These are phyloP conservation scores for Bidens hawaiensis DNA, from an alignment of 140 eudicot genomes.

Conservation along the genomic window DNA sequence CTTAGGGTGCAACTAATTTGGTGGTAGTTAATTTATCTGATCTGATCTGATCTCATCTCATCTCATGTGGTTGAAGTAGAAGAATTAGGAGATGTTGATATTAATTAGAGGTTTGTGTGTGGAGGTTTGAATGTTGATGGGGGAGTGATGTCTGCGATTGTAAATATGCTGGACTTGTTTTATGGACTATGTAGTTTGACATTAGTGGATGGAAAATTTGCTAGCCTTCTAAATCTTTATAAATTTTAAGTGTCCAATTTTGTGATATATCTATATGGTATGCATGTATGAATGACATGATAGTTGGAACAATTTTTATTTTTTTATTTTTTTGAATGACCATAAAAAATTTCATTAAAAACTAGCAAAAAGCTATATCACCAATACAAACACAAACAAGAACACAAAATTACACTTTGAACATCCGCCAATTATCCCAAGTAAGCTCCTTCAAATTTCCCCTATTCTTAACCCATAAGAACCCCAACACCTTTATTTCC, in stretches of 20 bases:
- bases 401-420: too few species aligned
- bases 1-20: conserved; percentile 17
- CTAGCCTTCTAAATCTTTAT: not conserved
- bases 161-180: conserved; percentile 30
- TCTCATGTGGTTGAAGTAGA: conserved; percentile 20
- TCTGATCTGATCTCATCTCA: conserved; percentile 9
- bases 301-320: too few species aligned
- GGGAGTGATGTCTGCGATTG: conserved; percentile 23
- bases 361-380: too few species aligned
- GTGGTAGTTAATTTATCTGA: conserved; percentile 20
- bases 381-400: too few species aligned
- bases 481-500: too few species aligned
- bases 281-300: too few species aligned
- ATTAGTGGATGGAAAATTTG: conserved; percentile 10
- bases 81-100: conserved; percentile 21
- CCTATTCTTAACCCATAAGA: too few species aligned
- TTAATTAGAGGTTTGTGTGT: conserved; percentile 28
- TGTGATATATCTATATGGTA: not conserved
- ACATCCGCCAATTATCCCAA: too few species aligned
- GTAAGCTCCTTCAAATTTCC: too few species aligned
- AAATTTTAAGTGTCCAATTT: not conserved
- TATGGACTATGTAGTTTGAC: conserved; percentile 19
- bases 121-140: conserved; percentile 18
- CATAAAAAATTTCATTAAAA: too few species aligned
- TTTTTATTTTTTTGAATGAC: too few species aligned